phyloP scores from a whole-genome alignment of 2,329 filamentous ascomycete species.

The Aspergillus sp. region DNA sequence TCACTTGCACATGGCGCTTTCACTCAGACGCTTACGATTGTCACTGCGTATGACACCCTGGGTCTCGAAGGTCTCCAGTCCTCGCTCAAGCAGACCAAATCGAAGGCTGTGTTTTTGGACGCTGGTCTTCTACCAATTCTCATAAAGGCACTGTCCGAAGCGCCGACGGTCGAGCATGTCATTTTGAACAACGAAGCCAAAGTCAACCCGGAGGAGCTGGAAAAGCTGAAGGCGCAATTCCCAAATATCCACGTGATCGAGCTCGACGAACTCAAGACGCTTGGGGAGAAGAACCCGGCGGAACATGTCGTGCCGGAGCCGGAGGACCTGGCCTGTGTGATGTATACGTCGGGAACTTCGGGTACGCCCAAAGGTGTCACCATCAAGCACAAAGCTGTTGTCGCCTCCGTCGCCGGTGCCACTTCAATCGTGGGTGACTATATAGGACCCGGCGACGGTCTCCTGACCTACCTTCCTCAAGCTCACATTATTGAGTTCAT shows the following conservation, averaged over 20 bases:
- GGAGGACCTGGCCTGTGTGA: conserved; percentile 77
- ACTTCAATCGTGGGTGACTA: conserved; percentile 73
- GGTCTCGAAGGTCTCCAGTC: conserved; percentile 81
- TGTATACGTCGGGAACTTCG: conserved; percentile 84
- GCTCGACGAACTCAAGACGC: conserved; percentile 56
- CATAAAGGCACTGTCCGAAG: conserved; percentile 54
- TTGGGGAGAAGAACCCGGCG: conserved; percentile 65
- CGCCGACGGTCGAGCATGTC: conserved; percentile 56
- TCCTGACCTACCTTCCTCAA: conserved; percentile 89
- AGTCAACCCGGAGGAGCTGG: conserved; percentile 53
- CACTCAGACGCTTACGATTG: conserved; percentile 86
- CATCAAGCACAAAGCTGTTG: conserved; percentile 75
- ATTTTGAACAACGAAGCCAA: conserved; percentile 59
- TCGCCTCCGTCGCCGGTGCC: conserved; percentile 82
- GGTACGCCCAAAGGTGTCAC: conserved; percentile 86
- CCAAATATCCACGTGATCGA: conserved; percentile 54
- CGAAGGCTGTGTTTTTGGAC: conserved; percentile 83
- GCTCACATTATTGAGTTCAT: conserved; percentile 97
- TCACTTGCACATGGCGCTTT: conserved; percentile 49
- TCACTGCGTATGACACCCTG: conserved; percentile 92
- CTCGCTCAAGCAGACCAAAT: conserved; percentile 77
- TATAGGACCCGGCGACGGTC: conserved; percentile 72
- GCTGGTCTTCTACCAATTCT: conserved; percentile 70
- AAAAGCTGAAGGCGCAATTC: conserved; percentile 55
- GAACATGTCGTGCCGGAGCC: conserved; percentile 70